These are phyloP conservation scores for Agaricales sp. DNA, from an alignment of 1,284 basidiomycete species.

Conservation along the genomic window DNA sequence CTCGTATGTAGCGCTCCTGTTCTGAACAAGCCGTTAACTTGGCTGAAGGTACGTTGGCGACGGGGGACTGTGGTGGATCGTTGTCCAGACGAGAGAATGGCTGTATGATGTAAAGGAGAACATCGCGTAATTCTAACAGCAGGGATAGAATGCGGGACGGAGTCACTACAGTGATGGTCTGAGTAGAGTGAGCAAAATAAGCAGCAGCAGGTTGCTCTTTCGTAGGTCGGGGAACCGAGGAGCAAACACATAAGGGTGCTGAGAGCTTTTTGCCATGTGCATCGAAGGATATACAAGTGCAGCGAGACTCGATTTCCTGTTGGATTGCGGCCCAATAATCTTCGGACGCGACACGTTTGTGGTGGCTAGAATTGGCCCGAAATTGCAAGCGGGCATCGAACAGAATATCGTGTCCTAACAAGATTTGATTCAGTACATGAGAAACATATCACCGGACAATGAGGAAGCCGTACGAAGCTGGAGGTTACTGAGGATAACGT, in stretches of 20 bases:
- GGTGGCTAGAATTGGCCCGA: constrained; percentile 57
- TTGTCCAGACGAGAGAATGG: constrained; percentile 49
- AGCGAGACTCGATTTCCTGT: constrained; percentile 71
- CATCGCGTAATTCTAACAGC: constrained; percentile 71
- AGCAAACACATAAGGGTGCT: constrained; percentile 51
- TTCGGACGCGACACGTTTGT: constrained; percentile 69
- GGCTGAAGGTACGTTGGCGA: constrained; percentile 30
- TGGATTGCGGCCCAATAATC: constrained; percentile 80
- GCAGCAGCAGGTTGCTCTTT: constrained; percentile 32
- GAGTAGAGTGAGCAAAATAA: constrained; percentile 28
- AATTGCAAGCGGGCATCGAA: constrained; percentile 76
- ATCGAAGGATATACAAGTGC: constrained; percentile 79
- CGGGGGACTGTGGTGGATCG: neutral
- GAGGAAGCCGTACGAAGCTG: constrained; percentile 64
- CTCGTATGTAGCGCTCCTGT: constrained; percentile 45
- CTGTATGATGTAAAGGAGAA: constrained; percentile 77
- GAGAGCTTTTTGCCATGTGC: constrained; percentile 36
- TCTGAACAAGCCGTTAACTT: constrained; percentile 42
- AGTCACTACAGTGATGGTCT: constrained; percentile 48
- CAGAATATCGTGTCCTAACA: constrained; percentile 77
- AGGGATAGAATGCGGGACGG: constrained; percentile 70
- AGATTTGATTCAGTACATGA: constrained; percentile 12
- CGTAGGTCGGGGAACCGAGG: constrained; percentile 27
- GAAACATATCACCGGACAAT: constrained; percentile 11
- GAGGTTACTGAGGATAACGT: constrained; percentile 79